phyloP scores from a whole-genome alignment of 148 eudicot genomes.

The Dianthus caryophyllus region DNA sequence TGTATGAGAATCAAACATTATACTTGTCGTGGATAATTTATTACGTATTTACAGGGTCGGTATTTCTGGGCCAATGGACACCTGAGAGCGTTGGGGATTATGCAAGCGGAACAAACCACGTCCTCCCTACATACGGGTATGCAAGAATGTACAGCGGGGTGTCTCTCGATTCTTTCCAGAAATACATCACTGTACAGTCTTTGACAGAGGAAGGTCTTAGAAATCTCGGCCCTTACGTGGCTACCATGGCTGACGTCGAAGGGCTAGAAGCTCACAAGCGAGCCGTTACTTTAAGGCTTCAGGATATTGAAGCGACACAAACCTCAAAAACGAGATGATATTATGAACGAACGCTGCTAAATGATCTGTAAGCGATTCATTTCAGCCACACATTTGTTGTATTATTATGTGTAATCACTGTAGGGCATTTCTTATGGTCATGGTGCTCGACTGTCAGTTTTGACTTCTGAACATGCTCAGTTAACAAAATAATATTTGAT shows the following conservation, averaged over 20 bases:
- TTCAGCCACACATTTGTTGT: background rate
- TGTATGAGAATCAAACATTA: too few relatives aligned
- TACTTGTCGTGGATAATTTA: background rate
- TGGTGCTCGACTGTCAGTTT: too few relatives aligned
- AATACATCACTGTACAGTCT: conserved; percentile 91
- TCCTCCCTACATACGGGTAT: conserved; percentile 96
- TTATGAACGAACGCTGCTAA: background rate
- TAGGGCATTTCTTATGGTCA: too few relatives aligned
- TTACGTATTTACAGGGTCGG: conserved; percentile 55
- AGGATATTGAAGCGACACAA: conserved; percentile 70
- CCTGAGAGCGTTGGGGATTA: conserved; percentile 99
- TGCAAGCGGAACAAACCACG: conserved; percentile 98
- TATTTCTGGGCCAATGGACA: conserved; percentile 95
- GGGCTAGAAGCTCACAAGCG: conserved; percentile 91
- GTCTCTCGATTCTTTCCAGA: conserved; percentile 86
- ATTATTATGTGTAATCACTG: background rate
- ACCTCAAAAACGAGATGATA: conserved; percentile 29
- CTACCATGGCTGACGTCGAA: conserved; percentile 93
- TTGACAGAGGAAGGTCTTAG: conserved; percentile 86
- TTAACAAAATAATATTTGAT: too few relatives aligned
- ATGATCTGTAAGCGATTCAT: background rate
- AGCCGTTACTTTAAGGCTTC: conserved; percentile 62
- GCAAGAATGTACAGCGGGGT: conserved; percentile 97
- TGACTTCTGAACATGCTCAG: too few relatives aligned
- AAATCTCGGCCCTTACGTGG: conserved; percentile 78